Base-by-base conservation (phyloP, 2,329 filamentous ascomycete genomes). In the Apiospora koreana region DNA sequence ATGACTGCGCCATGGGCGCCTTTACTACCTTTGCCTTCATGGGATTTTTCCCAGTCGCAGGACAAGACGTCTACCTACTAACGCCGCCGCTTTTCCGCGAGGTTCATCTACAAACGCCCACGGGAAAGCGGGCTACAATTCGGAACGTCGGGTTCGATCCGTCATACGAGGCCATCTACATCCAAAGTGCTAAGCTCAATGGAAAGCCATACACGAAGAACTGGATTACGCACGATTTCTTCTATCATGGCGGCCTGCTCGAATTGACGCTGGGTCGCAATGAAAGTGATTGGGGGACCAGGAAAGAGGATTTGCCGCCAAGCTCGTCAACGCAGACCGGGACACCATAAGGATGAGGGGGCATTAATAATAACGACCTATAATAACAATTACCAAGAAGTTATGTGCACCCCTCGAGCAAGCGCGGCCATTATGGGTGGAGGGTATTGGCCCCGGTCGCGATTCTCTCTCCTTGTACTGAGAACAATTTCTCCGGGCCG, bases 191-290 rank as follows among this genome's bases (percentile, higher is more conserved):
- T 14, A 88, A 76, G 65, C 79, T 91, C 58, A 81, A 92, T 75
- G 90, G 90, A 0, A 78, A 83, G 75, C 74, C 79, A 3, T 92
- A 90, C 76, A 86, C 84, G 2, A 84, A 81, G 76, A 92, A 87
- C 75, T 93, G 90, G 90, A 85, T 92, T 68, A 84, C 82, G 54
- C 90, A 92, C 79, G 85, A 85, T 31, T 91, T 93, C 74, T 92
- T 91, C 74, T 50, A 84, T 0, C 81, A 87, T 0, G 90, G 90
- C 0, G 89, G 89, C 0, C 79, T 86, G 45, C 76, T 93, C 73
- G 90, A 92, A 75, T 79, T 91, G 65, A 83, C 80, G 6, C 79
- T 92, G 4, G 90, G 89, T 0, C 79, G 80, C 41, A 86, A 91
- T 76, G 87, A 88, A 76, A 76, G 73, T 2, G 71, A 70, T 1